These are phyloP conservation scores for Toxicodendron radicans DNA, from an alignment of 345 rosid genomes.

Conservation along the genomic window DNA sequence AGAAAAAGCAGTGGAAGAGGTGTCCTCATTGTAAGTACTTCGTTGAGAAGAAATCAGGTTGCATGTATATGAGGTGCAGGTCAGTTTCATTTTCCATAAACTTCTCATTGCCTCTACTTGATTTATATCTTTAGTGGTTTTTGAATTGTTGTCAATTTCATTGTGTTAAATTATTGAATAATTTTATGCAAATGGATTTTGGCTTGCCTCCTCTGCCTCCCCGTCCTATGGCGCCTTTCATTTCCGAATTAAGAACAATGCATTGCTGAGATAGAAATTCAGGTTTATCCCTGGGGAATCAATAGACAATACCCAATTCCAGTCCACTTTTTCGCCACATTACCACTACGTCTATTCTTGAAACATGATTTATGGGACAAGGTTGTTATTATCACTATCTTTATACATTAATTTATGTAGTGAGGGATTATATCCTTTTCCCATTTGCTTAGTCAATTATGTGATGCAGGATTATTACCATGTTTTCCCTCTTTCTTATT, in stretches of 20 bases:
- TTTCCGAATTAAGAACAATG: background rate
- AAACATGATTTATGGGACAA: too few relatives aligned
- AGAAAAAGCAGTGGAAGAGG: slow-evolving; percentile 35
- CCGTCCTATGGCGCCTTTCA: background rate
- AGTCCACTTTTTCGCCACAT: background rate
- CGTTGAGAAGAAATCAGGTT: slow-evolving; percentile 48
- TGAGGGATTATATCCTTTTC: too few relatives aligned
- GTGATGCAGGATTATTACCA: too few relatives aligned
- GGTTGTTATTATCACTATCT: too few relatives aligned
- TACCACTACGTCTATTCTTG: background rate
- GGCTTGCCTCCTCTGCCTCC: too few relatives aligned
- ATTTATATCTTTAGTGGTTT: too few relatives aligned
- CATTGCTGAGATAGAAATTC: background rate
- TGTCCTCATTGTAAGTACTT: slow-evolving; percentile 39
- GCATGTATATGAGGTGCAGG: slow-evolving; percentile 45
- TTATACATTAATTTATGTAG: too few relatives aligned
- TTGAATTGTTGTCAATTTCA: background rate
- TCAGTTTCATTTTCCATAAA: background rate
- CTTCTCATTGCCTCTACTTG: background rate
- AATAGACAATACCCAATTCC: background rate
- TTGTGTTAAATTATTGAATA: too few relatives aligned
- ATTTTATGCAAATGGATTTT: too few relatives aligned
- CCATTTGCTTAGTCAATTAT: too few relatives aligned
- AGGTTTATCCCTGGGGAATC: background rate
- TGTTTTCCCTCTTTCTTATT: too few relatives aligned